Evolutionary conservation across 129 eudicot genomes (phyloP), one percentile per base, ranked within the genome.

Genomic region (Centaurea solstitialis): DNA sequence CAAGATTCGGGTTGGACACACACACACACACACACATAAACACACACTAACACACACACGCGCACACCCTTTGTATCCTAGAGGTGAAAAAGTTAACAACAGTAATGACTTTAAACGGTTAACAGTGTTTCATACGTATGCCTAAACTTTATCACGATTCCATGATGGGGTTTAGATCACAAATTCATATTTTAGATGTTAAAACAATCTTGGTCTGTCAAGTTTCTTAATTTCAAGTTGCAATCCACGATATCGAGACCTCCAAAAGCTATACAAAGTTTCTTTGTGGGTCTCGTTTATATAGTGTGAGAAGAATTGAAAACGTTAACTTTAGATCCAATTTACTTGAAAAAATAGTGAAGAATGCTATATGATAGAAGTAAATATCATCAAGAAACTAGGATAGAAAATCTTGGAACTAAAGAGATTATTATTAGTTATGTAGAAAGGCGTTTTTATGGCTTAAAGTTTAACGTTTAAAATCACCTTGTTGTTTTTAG

Each of bases 371-470:
- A 41, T 43, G 17, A 43, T 43, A 43, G 53, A 53, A 53, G 50
- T 75, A 33, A 47, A 24, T 45, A 75, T 26, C 33, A 22, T 74
- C 45, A 75, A 75, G 43, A 26, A 75, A 24, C 30, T 57, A 33
- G 9, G 69, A 18, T 65, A 76, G 24, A 62, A 43, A 26, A 67
- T 78, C n/a, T 68, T 68, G 75, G 74, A 78, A 67, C 45, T 9
- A 67, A 67, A 11, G 41, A 43, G 41, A 43, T 22, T 41, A 8
- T 41, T 15, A 22, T 77, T 64, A 21, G 40, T 37, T 37, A 10
- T 22, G 4, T 10, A 76, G 72, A 61, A 28, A 62, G 13, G 39
- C 21, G 43, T 45, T 74, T 47, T 73, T 70, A 23, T 43, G 20
- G 24, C 47, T 50, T 75, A 57, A 57, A 1, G 12, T 45, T 24